Conservation (phyloP, 2,329 filamentous ascomycete genomes). For the Celoporthe dispersa region DNA sequence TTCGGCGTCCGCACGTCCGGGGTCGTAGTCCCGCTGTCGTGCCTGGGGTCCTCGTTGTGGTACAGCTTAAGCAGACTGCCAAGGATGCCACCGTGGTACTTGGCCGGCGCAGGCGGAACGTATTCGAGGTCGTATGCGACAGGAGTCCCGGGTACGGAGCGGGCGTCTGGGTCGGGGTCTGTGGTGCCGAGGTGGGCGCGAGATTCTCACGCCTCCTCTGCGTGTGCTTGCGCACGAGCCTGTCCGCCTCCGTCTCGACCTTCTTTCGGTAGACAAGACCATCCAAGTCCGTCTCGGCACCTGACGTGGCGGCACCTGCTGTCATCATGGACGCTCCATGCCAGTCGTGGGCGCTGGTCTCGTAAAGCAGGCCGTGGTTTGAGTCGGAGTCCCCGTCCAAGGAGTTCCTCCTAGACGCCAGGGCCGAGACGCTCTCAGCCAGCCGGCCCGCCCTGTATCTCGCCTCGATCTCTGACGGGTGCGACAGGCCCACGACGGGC, state of each 20-base stretch:
- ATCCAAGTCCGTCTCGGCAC: constrained; percentile 15
- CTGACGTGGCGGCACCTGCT: constrained; percentile 5
- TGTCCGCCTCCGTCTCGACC: constrained; percentile 27
- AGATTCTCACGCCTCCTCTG: constrained; percentile 17
- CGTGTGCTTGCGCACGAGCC: constrained; percentile 27
- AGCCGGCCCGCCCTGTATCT: constrained; percentile 42
- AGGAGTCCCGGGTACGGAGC: constrained; percentile 42
- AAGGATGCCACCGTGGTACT: constrained; percentile 75
- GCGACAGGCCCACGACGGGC: constrained; percentile 25
- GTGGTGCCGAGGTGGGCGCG: not conserved
- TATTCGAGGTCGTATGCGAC: constrained; percentile 66
- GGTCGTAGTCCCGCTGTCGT: constrained; percentile 47
- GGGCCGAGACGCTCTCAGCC: constrained; percentile 40
- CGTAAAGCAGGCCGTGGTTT: constrained; percentile 13
- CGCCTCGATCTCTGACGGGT: constrained; percentile 40
- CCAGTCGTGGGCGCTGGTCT: constrained; percentile 13
- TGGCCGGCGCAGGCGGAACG: constrained; percentile 63
- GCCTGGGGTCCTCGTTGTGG: constrained; percentile 49
- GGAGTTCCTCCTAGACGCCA: constrained; percentile 37
- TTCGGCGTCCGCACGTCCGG: constrained; percentile 48
- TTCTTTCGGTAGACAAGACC: constrained; percentile 25
- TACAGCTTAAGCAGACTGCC: constrained; percentile 75
- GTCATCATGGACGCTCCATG: not conserved
- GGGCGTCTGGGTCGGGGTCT: constrained; percentile 4
- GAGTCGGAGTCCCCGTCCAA: constrained; percentile 31